Evolutionary conservation across 257 asterid genomes (phyloP), one percentile per base, ranked within the genome.

Genomic region (Echium plantagineum): DNA sequence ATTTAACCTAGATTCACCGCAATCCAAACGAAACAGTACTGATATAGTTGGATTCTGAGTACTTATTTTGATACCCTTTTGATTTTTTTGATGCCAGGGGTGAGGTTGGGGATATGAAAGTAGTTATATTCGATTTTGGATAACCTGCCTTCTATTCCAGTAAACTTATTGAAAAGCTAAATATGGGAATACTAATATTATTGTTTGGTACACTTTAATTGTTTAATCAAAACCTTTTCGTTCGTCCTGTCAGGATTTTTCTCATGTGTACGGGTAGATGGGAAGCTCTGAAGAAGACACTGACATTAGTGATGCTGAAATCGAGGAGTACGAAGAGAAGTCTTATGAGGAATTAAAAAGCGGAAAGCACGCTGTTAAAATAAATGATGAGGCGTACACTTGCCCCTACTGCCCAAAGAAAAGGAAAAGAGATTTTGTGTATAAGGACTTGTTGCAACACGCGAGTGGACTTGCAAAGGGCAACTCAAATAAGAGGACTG

Each of bases 401-500:
- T 93, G 96, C 77, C 95, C 95, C 18, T 88, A 59, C 69, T 91
- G 98, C 75, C 76, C 89, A 18, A 77, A 75, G 67, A 84, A 80
- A 67, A 74, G 73, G 68, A 86, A 81, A 80, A 72, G 74, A 26
- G 85, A 70, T 66, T 81, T 56, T 68, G 66, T 47, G 54, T 78
- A 67, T 68, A 73, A 72, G 65, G 96, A 87, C 18, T 82, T 91
- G 72, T 51, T 79, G 80, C 94, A 85, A 71, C 95, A 83, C 55
- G 88, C 81, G 13, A 75, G 72, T 66, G 78, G 86, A 38, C 77
- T 89, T 35, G 85, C 85, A 38, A 75, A 53, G 35, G 73, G 87
- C 58, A 76, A 21, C 63, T 80, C 89, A 18, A 64, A 71, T 70
- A 86, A 86, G 68, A 77, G 94, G 67, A 77, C 74, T 35, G 70